A percentile compares a stretch with the other conserved stretches of the same genome.
phyloP scores from a whole-genome alignment of 371 early-diverging fungal species.

The Encephalitozoon intestinalis region DNA sequence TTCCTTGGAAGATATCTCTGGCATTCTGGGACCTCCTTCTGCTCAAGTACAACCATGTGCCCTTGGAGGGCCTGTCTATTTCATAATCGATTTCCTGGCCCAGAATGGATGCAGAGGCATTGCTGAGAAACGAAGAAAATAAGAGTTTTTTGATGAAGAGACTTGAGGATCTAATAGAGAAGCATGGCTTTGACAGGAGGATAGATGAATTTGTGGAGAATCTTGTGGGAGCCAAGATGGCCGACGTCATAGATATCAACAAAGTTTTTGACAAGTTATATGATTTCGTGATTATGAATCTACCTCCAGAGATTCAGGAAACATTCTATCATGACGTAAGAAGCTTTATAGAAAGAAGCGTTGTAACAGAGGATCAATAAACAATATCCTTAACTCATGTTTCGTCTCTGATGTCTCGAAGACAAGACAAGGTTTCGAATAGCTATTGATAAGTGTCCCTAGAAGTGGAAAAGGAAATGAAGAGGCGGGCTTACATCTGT shows the following conservation, averaged over 20 bases:
- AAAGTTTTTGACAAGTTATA: background rate
- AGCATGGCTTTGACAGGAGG: background rate
- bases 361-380: background rate
- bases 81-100: background rate
- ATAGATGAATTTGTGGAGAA: background rate
- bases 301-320: slow-evolving; percentile 24
- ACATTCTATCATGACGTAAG: slow-evolving; percentile 19
- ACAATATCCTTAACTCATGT: background rate
- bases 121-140: background rate
- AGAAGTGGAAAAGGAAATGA: background rate
- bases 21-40: slow-evolving; percentile 6
- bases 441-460: background rate
- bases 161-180: background rate
- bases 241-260: background rate
- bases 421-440: slow-evolving; percentile 2
- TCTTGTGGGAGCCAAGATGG: background rate
- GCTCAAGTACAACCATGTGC: slow-evolving; percentile 16
- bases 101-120: background rate
- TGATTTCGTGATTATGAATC: slow-evolving; percentile 13
- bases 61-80: background rate
- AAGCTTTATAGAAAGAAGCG: slow-evolving; percentile 16
- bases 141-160: background rate
- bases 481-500: background rate
- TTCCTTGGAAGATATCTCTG: slow-evolving; percentile 70
- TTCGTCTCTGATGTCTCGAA: background rate